Evolutionary conservation across 805 yeast species (phyloP).

Genomic region (Candida xyloterini): DNA sequence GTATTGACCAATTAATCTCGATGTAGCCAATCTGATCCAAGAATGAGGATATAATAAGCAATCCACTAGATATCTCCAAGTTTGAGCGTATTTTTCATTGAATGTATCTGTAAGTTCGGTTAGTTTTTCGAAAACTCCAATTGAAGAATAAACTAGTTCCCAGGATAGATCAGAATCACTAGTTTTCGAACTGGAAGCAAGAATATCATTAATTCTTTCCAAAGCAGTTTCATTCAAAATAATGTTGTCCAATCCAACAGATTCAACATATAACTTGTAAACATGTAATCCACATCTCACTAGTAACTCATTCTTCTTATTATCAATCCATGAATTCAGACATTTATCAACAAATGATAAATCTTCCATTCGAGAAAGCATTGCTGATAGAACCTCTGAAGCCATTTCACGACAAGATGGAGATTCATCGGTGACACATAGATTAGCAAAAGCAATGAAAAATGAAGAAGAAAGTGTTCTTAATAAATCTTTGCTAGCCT

Average conservation of each 20-base stretch:
- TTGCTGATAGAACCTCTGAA: conserved; percentile 49
- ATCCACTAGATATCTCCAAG: conserved; percentile 54
- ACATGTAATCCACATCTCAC: conserved; percentile 72
- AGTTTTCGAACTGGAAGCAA: conserved; percentile 33
- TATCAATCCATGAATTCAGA: conserved; percentile 60
- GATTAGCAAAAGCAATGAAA: conserved; percentile 78
- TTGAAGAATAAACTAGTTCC: conserved; percentile 72
- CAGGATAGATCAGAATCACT: conserved; percentile 50
- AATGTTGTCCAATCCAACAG: conserved; percentile 41
- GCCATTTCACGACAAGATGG: conserved; percentile 85
- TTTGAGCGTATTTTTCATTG: conserved; percentile 38
- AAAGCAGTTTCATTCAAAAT: conserved; percentile 29
- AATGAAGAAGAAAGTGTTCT: conserved; percentile 67
- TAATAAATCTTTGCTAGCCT: conserved; percentile 58
- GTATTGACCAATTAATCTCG: conserved; percentile 55
- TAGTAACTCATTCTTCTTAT: conserved; percentile 48
- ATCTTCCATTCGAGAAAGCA: conserved; percentile 48
- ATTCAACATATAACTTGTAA: conserved; percentile 57
- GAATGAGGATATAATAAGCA: conserved; percentile 80
- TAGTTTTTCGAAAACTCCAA: conserved; percentile 40
- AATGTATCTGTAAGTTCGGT: conserved; percentile 31
- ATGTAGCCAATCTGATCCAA: conserved; percentile 77
- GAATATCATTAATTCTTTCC: conserved; percentile 18
- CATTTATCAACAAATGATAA: conserved; percentile 39
- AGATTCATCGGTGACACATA: conserved; percentile 72